These are phyloP conservation scores for Phycomyces blakesleeanus DNA, from an alignment of 192 early-diverging fungal genomes.

Conservation along the genomic window DNA sequence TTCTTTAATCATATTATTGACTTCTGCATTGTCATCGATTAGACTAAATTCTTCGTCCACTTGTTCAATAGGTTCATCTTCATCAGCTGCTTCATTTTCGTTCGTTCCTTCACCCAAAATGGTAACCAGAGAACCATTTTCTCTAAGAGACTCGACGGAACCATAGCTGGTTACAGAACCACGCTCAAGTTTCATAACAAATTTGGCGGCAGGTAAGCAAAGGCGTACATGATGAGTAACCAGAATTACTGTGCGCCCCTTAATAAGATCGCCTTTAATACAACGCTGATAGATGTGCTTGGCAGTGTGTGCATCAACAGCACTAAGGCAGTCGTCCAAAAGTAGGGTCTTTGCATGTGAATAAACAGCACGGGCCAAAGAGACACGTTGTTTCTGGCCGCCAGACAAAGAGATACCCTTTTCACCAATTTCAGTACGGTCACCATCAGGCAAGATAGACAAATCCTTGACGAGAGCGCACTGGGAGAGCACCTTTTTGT, in stretches of 20 bases:
- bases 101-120: constrained; percentile 35
- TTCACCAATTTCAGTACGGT: constrained; percentile 91
- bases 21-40: constrained; percentile 23
- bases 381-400: constrained; percentile 75
- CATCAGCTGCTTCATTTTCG: constrained; percentile 24
- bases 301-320: constrained; percentile 94
- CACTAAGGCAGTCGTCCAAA: constrained; percentile 88
- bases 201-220: constrained; percentile 50
- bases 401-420: constrained; percentile 82
- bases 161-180: constrained; percentile 58
- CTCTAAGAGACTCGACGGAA: constrained; percentile 41
- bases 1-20: background rate
- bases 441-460: constrained; percentile 77
- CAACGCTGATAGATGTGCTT: constrained; percentile 77
- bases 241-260: constrained; percentile 74
- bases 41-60: background rate
- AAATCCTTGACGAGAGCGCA: constrained; percentile 87
- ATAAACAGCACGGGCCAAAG: constrained; percentile 84
- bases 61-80: too few relatives aligned
- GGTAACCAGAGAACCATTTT: constrained; percentile 40
- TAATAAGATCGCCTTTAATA: constrained; percentile 69
- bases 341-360: constrained; percentile 59
- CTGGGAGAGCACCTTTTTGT: constrained; percentile 72
- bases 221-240: constrained; percentile 84
- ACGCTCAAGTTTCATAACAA: constrained; percentile 58